Evolutionary conservation across 768 basidiomycete genomes (phyloP), one percentile per base, ranked within the genome.

Genomic region (Lactarius trivialis): DNA sequence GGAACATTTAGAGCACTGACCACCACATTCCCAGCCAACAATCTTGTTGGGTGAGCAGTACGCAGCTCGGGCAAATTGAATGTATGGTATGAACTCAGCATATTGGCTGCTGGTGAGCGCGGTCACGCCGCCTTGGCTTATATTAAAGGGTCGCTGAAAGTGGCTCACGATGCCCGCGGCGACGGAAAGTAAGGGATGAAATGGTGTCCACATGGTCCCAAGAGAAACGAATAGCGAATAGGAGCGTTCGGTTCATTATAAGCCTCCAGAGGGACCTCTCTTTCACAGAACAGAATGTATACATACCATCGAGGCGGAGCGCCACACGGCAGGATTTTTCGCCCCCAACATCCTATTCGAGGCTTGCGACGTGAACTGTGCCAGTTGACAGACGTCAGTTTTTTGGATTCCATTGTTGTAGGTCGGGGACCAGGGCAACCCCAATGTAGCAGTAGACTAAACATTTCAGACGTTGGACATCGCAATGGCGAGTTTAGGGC

Each of bases 51-150:
- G 72, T 4, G 73, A 43, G 64, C 83, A 84, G 68, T 85, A 84
- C 17, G 82, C 79, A 1, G 82, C 83, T 32, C 81, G 74, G 26
- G 83, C 80, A 68, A 85, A 80, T 68, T 81, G 74, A 0, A 79
- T 76, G 56, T 75, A 83, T 9, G 82, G 81, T 0, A 74, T 71
- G 30, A 80, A 74, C n/a, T 62, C 71, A 12, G 73, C 58, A 48
- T 82, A 68, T 55, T 77, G 70, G 0, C 68, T 51, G 0, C 73
- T 14, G 0, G 78, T 56, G 43, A 77, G 58, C 21, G 55, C 14
- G 14, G 65, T 71, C 55, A 73, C 69, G 11, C 7, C 15, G 15
- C 26, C 34, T 11, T 48, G 36, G 36, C 30, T n/a, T n/a, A n/a
- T n/a, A n/a, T n/a, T 55, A 4, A 49, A 50, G 34, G 45, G 21